These are phyloP conservation scores for Fusarium lyarnte DNA, from an alignment of 2,329 filamentous ascomycete species.

Conservation along the genomic window DNA sequence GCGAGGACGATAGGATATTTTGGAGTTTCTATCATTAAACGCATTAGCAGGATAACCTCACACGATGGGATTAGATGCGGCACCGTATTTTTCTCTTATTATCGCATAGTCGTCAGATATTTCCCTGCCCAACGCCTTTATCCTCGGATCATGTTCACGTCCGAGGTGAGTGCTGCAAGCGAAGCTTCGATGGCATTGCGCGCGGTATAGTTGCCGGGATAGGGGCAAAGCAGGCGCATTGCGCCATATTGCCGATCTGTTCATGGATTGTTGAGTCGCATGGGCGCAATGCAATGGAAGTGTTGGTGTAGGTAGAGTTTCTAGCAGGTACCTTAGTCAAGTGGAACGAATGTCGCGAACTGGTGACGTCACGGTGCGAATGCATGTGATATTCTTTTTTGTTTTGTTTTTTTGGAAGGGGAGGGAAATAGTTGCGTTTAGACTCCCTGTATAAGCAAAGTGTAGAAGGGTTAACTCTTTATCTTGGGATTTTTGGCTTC, in stretches of 20 bases:
- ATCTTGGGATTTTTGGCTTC: neutral
- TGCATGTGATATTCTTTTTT: neutral
- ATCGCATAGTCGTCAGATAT: slow-evolving; percentile 59
- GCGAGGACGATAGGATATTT: slow-evolving; percentile 71
- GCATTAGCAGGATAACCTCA: neutral
- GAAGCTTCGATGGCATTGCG: slow-evolving; percentile 29
- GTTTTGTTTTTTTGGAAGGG: neutral
- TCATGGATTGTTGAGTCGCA: slow-evolving; percentile 36
- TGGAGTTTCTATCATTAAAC: slow-evolving; percentile 57
- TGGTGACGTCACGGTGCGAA: slow-evolving; percentile 36
- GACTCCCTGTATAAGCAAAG: neutral
- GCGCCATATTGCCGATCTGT: slow-evolving; percentile 26
- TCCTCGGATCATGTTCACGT: slow-evolving; percentile 50
- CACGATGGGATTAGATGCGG: neutral
- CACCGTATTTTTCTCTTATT: slow-evolving; percentile 58
- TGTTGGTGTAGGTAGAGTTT: neutral
- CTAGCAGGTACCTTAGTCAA: neutral
- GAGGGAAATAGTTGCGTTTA: neutral
- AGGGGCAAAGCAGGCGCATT: slow-evolving; percentile 6
- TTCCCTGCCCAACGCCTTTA: slow-evolving; percentile 52
- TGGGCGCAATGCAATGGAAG: neutral
- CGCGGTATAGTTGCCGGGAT: neutral
- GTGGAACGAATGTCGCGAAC: neutral
- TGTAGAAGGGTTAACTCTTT: neutral
- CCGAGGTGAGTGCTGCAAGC: slow-evolving; percentile 9